phyloP scores from a whole-genome alignment of 805 yeast genomes.

The Brettanomyces bruxellensis region DNA sequence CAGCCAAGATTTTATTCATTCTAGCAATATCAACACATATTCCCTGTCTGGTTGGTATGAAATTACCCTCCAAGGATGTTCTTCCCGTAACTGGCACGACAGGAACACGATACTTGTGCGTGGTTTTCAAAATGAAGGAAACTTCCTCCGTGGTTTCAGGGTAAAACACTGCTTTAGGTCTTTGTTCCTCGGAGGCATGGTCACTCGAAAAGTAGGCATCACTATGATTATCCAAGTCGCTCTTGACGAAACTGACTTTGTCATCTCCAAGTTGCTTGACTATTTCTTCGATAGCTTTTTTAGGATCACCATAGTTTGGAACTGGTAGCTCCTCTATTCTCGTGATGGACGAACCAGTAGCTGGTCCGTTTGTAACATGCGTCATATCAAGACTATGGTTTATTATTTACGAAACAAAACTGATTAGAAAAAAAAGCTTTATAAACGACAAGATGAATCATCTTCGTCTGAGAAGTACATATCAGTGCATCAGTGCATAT shows the following conservation, averaged over 20 bases:
- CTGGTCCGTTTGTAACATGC: too few species aligned
- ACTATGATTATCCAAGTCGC: slow-evolving; percentile 23
- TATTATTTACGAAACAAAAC: too few species aligned
- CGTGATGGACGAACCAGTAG: slow-evolving; percentile 33
- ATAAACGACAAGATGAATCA: too few species aligned
- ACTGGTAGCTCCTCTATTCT: slow-evolving; percentile 35
- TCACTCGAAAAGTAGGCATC: slow-evolving; percentile 26
- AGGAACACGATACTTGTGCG: slow-evolving; percentile 54
- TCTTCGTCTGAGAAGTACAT: too few species aligned
- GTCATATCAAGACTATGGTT: too few species aligned
- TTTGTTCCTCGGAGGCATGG: slow-evolving; percentile 22
- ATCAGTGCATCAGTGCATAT: too few species aligned
- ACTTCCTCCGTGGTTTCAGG: slow-evolving; percentile 63
- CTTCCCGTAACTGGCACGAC: slow-evolving; percentile 76
- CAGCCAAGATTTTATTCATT: slow-evolving; percentile 47
- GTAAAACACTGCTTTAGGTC: slow-evolving; percentile 40
- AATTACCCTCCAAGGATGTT: slow-evolving; percentile 74
- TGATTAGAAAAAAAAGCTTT: too few species aligned
- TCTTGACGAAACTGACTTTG: slow-evolving; percentile 31
- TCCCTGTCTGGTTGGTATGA: slow-evolving; percentile 59
- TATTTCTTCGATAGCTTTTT: slow-evolving; percentile 41
- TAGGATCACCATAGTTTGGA: slow-evolving; percentile 47
- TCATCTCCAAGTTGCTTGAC: slow-evolving; percentile 41
- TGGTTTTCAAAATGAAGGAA: slow-evolving; percentile 49
- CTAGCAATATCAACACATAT: slow-evolving; percentile 50